Conservation (phyloP, 1,284 basidiomycete species). For the Waitea zeae region DNA sequence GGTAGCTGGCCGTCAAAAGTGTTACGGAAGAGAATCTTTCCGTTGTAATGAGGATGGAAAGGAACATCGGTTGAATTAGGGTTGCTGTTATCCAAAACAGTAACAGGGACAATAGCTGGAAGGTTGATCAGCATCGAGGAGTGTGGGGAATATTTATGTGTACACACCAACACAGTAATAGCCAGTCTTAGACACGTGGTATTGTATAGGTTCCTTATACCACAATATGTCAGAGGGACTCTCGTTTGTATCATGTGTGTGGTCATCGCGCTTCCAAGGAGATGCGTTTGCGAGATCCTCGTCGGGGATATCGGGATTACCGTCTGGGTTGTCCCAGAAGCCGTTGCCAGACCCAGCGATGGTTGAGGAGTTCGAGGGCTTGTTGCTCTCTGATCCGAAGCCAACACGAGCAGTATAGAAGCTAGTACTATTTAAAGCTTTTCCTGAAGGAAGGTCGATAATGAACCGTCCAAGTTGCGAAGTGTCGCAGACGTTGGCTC, state of each 20-base stretch:
- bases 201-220: constrained; percentile 54
- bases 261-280: constrained; percentile 19
- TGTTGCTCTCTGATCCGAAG: constrained; percentile 17
- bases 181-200: constrained; percentile 74
- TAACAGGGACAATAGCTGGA: constrained; percentile 72
- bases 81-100: constrained; percentile 25
- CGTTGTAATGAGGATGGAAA: constrained; percentile 69
- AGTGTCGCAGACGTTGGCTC: constrained; percentile 49
- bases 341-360: constrained; percentile 12
- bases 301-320: constrained; percentile 33
- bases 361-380: constrained; percentile 7
- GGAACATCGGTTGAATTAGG: constrained; percentile 30
- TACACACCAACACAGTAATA: constrained; percentile 87
- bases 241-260: constrained; percentile 17
- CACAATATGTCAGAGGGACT: constrained; percentile 28
- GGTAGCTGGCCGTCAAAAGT: constrained; percentile 80
- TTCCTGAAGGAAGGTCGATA: constrained; percentile 45
- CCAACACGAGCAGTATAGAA: constrained; percentile 64
- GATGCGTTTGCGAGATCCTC: constrained; percentile 24
- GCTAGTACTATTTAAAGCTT: constrained; percentile 47
- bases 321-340: constrained; percentile 42
- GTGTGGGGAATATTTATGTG: background rate
- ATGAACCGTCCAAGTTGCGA: constrained; percentile 76
- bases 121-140: constrained; percentile 5
- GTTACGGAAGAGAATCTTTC: constrained; percentile 77